phyloP scores from a whole-genome alignment of 2,329 filamentous ascomycete species.

The Trichoderma sp. region DNA sequence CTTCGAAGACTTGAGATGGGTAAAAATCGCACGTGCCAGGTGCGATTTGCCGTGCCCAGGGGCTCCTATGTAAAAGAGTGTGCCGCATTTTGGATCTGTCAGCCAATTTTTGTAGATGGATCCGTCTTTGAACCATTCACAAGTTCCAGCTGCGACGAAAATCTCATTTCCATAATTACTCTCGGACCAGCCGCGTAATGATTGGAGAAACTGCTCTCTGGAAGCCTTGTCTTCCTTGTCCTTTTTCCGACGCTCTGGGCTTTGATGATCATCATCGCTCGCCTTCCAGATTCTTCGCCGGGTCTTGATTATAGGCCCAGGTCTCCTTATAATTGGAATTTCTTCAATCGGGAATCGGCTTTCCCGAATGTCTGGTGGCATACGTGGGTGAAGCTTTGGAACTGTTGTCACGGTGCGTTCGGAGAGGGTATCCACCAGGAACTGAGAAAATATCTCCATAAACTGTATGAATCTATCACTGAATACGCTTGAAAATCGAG shows the following conservation, averaged over 20 bases:
- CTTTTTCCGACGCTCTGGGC: constrained; percentile 3
- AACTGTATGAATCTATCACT: constrained; percentile 29
- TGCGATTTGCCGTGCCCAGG: constrained; percentile 35
- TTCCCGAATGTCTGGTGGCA: constrained; percentile 12
- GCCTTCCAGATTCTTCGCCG: not conserved
- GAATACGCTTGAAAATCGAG: constrained; percentile 30
- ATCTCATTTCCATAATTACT: constrained; percentile 29
- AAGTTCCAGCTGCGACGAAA: constrained; percentile 28
- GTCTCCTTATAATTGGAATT: constrained; percentile 2
- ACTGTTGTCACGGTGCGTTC: constrained; percentile 17
- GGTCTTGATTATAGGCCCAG: not conserved
- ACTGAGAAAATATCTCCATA: constrained; percentile 27
- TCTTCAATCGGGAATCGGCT: not conserved
- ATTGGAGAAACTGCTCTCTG: constrained; percentile 28
- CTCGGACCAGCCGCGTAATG: constrained; percentile 30
- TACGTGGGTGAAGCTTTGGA: not conserved
- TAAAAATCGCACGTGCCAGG: constrained; percentile 32
- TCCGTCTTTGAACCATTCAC: constrained; percentile 32
- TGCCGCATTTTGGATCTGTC: constrained; percentile 24
- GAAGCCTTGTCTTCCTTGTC: constrained; percentile 7
- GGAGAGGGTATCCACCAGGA: constrained; percentile 6
- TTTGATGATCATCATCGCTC: constrained; percentile 3
- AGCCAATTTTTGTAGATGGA: constrained; percentile 31
- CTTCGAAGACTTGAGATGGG: constrained; percentile 29
- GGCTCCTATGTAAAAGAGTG: constrained; percentile 29